Percentiles rank a stretch among this genome's conserved stretches.
Evolutionary conservation across 768 basidiomycete genomes (phyloP).

Genomic region (Mycena rosella): DNA sequence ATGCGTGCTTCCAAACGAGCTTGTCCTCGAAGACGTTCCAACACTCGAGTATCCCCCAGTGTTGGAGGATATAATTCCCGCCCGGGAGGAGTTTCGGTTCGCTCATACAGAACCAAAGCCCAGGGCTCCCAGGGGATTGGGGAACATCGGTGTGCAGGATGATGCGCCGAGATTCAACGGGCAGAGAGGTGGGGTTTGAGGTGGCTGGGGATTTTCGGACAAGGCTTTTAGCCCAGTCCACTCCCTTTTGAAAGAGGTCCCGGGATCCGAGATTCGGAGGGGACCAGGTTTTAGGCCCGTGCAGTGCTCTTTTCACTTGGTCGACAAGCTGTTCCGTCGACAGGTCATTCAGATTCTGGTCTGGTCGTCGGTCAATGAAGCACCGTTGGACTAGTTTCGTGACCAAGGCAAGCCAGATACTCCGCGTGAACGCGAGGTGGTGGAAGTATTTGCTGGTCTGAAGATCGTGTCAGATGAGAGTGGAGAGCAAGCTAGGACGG

Average conservation of each 20-base stretch:
- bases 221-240: no score
- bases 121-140: neutral
- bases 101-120: no score
- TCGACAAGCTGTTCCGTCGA: constrained; percentile 12
- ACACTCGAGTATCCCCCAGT: no score
- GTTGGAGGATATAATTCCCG: no score
- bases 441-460: constrained; percentile 14
- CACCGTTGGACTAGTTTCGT: neutral
- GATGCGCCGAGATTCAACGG: neutral
- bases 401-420: constrained; percentile 7
- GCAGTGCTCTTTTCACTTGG: neutral
- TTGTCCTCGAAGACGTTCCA: no score
- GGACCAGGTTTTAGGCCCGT: constrained; percentile 16
- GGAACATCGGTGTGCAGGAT: constrained; percentile 4
- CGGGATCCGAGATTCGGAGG: neutral
- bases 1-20: no score
- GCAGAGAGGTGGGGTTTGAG: no score
- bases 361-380: constrained; percentile 12
- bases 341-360: neutral
- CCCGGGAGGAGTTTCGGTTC: constrained; percentile 13
- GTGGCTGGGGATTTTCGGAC: no score
- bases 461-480: no score
- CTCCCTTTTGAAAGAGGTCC: no score
- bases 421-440: neutral
- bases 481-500: no score